Conservation (phyloP, 768 basidiomycete species). For the Amanita subjunquillea region DNA sequence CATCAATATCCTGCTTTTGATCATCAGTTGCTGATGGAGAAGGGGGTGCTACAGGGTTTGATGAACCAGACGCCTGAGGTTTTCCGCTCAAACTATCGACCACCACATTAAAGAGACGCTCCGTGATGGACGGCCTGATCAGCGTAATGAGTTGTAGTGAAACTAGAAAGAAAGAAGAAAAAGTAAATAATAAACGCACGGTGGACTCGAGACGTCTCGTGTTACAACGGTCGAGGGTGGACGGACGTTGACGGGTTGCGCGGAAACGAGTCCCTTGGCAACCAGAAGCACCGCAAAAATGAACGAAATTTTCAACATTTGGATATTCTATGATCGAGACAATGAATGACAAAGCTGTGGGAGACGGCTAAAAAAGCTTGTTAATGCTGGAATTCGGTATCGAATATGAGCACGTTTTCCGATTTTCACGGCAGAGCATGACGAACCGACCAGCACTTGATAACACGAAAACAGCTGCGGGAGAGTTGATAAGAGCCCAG, state of each 20-base stretch:
- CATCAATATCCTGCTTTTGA: too few relatives aligned
- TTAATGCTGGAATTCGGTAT: neutral
- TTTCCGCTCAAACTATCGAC: too few relatives aligned
- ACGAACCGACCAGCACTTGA: slow-evolving; percentile 3
- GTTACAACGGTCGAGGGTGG: neutral
- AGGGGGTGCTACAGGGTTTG: too few relatives aligned
- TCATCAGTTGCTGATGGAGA: too few relatives aligned
- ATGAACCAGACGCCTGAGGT: too few relatives aligned
- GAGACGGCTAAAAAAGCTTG: neutral
- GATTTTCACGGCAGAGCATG: too few relatives aligned
- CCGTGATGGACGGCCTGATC: neutral
- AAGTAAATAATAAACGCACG: neutral
- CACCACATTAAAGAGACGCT: too few relatives aligned
- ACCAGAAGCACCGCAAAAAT: neutral
- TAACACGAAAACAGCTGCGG: neutral
- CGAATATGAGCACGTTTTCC: too few relatives aligned
- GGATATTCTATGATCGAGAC: neutral
- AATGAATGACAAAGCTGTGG: neutral
- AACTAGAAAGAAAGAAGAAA: neutral
- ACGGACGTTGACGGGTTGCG: neutral
- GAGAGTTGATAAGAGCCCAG: neutral
- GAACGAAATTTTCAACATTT: neutral
- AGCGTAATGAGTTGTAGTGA: too few relatives aligned
- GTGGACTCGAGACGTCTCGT: neutral
- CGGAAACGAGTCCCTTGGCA: neutral